A percentile compares a stretch with the other conserved stretches of the same genome.
Evolutionary conservation across 1,284 basidiomycete genomes (phyloP).

Genomic region (Inonotus hispidus): DNA sequence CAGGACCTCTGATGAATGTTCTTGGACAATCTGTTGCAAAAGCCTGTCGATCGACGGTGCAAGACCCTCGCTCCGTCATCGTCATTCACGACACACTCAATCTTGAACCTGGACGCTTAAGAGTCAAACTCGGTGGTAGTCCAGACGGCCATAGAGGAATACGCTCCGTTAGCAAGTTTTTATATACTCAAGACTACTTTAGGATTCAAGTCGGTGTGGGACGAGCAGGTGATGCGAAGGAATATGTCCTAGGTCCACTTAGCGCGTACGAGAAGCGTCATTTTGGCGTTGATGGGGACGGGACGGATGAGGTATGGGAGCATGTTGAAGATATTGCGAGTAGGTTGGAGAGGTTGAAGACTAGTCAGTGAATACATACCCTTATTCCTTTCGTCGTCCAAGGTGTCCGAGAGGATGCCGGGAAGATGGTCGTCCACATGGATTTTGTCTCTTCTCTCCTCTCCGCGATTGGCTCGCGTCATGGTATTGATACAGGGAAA

Average conservation of each 20-base stretch:
- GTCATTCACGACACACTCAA: conserved; percentile 18
- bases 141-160: conserved; percentile 16
- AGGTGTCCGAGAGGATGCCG: too few relatives aligned
- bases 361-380: not conserved
- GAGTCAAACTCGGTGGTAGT: conserved; percentile 9
- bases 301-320: conserved; percentile 16
- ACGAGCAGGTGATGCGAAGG: conserved; percentile 3
- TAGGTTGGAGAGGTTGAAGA: not conserved
- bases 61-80: conserved; percentile 6
- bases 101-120: conserved; percentile 5
- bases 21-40: conserved; percentile 11
- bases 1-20: conserved; percentile 17
- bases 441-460: too few relatives aligned
- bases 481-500: too few relatives aligned
- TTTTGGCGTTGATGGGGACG: conserved; percentile 11
- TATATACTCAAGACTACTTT: conserved; percentile 2
- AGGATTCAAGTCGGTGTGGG: conserved; percentile 16
- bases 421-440: too few relatives aligned
- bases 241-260: conserved; percentile 16
- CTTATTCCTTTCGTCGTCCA: too few relatives aligned
- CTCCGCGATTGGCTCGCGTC: too few relatives aligned
- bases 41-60: conserved; percentile 8
- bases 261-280: conserved; percentile 12
- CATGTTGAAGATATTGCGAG: conserved; percentile 6
- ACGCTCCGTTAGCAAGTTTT: conserved; percentile 10